Conservation (phyloP, 208 protist genomes). For the Strigomonas culicis region DNA sequence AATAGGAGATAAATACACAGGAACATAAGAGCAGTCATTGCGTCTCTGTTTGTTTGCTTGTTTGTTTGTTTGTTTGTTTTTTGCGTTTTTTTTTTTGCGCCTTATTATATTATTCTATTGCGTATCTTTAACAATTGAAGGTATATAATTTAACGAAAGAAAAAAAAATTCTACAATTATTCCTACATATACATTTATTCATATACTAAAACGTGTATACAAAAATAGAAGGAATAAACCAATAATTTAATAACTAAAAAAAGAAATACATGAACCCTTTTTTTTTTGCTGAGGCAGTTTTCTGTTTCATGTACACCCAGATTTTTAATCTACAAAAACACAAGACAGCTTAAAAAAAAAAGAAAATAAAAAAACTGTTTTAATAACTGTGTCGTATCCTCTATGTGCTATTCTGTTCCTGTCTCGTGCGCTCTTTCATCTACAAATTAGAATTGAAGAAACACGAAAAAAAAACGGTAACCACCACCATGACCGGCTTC, state of each 20-base stretch:
- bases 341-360: no score
- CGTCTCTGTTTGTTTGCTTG: background rate
- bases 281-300: slow-evolving; percentile 11
- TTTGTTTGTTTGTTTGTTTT: background rate
- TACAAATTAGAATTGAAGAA: background rate
- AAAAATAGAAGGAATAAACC: background rate
- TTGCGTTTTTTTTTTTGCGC: background rate
- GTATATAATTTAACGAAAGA: background rate
- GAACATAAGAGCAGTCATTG: background rate
- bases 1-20: background rate
- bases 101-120: background rate
- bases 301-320: no score
- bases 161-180: background rate
- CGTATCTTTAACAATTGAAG: background rate
- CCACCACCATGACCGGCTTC: background rate
- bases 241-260: background rate
- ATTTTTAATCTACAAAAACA: no score
- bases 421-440: no score
- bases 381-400: no score
- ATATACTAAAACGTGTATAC: background rate
- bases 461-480: slow-evolving; percentile 3
- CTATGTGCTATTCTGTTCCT: no score
- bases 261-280: slow-evolving; percentile 3
- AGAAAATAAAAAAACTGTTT: background rate
- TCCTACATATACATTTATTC: background rate